Evolutionary conservation across 2,329 filamentous ascomycete genomes (phyloP).

Genomic region (Exophiala oligosperma): DNA sequence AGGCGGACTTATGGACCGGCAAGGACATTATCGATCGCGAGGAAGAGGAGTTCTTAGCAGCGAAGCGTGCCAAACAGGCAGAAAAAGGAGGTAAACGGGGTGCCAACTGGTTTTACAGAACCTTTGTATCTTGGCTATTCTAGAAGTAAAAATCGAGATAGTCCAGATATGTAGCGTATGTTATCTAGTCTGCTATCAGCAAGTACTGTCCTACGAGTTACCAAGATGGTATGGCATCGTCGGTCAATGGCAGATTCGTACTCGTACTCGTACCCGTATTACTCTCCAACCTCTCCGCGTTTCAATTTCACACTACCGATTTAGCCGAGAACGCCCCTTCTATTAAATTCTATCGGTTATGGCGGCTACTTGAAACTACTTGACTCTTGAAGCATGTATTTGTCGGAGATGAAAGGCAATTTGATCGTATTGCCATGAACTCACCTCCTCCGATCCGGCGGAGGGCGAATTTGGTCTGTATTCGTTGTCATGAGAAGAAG

Average conservation of each 20-base stretch:
- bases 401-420: background rate
- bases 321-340: too few relatives aligned
- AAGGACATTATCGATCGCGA: conserved; percentile 73
- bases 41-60: conserved; percentile 67
- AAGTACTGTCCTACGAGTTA: too few relatives aligned
- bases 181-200: too few relatives aligned
- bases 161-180: background rate
- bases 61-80: conserved; percentile 53
- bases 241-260: background rate
- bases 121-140: conserved; percentile 62
- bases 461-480: conserved; percentile 1
- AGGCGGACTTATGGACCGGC: conserved; percentile 69
- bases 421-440: background rate
- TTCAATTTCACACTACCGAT: too few relatives aligned
- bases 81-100: conserved; percentile 34
- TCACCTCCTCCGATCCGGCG: background rate
- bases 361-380: too few relatives aligned
- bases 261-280: too few relatives aligned
- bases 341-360: too few relatives aligned
- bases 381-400: too few relatives aligned
- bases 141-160: conserved; percentile 35
- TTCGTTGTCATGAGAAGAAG: conserved; percentile 12
- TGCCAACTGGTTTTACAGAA: conserved; percentile 56
- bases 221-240: too few relatives aligned
- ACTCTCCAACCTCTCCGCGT: too few relatives aligned